Percentiles rank a stretch among this genome's conserved stretches.
These are phyloP conservation scores for Hypoxylon cercidicola DNA, from an alignment of 495 filamentous ascomycete species.

Conservation along the genomic window DNA sequence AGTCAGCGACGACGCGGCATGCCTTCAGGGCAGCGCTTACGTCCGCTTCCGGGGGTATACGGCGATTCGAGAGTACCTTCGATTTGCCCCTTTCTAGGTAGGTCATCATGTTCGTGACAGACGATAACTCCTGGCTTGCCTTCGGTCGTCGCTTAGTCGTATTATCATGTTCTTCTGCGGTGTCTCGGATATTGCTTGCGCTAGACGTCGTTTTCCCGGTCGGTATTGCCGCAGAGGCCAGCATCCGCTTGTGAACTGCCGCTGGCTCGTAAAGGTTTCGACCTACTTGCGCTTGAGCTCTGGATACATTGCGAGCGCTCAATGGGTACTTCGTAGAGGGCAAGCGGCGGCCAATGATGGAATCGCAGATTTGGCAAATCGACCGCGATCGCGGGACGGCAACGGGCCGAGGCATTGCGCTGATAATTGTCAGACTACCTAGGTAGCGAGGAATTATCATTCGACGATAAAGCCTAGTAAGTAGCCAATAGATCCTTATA, in stretches of 20 bases:
- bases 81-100: conserved; percentile 28
- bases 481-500: background rate
- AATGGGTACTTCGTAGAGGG: conserved; percentile 20
- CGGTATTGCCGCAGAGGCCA: conserved; percentile 28
- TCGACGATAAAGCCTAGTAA: background rate
- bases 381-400: conserved; percentile 29
- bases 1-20: conserved; percentile 38
- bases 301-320: conserved; percentile 19
- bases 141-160: conserved; percentile 13
- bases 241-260: conserved; percentile 8
- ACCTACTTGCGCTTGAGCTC: conserved; percentile 6
- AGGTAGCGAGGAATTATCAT: background rate
- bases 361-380: conserved; percentile 45
- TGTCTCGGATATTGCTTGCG: conserved; percentile 9
- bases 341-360: conserved; percentile 31
- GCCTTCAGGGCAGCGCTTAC: conserved; percentile 34
- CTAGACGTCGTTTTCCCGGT: conserved; percentile 12
- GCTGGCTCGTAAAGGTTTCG: conserved; percentile 1
- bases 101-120: conserved; percentile 30
- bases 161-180: conserved; percentile 1
- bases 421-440: background rate
- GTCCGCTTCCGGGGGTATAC: conserved; percentile 35
- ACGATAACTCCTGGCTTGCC: conserved; percentile 17
- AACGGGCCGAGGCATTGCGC: conserved; percentile 31
- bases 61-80: conserved; percentile 23